A percentile compares a stretch with the other conserved stretches of the same genome.
Evolutionary conservation across 345 rosid genomes (phyloP).

Genomic region (Populus tremula): DNA sequence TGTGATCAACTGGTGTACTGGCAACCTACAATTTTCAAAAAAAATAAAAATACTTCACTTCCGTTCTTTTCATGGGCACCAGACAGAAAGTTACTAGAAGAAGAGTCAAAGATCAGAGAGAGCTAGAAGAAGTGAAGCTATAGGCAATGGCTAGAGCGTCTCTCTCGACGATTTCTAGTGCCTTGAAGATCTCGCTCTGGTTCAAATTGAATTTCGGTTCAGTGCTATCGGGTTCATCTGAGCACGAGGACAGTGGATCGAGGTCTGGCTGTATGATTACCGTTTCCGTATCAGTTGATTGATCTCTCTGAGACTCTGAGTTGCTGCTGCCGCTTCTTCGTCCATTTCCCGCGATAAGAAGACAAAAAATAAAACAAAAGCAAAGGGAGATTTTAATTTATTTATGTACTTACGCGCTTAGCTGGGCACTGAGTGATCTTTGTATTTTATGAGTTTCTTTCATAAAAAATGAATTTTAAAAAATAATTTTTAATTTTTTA

Average conservation of each 20-base stretch:
- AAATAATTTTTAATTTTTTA: too few relatives aligned
- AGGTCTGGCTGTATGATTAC: background rate
- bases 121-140: slow-evolving; percentile 79
- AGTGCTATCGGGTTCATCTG: slow-evolving; percentile 8
- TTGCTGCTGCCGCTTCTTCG: background rate
- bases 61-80: background rate
- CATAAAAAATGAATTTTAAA: too few relatives aligned
- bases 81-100: background rate
- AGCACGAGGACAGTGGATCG: slow-evolving; percentile 23
- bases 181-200: slow-evolving; percentile 53
- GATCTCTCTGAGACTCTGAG: slow-evolving; percentile 8
- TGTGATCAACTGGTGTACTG: slow-evolving; percentile 66
- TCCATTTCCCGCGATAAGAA: background rate
- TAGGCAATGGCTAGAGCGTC: slow-evolving; percentile 79
- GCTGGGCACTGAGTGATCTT: background rate
- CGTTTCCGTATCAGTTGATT: background rate
- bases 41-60: background rate
- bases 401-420: too few relatives aligned
- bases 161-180: slow-evolving; percentile 74
- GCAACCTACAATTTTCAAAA: slow-evolving; percentile 46
- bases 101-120: slow-evolving; percentile 39
- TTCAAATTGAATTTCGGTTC: slow-evolving; percentile 29
- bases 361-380: too few relatives aligned
- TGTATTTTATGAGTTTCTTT: too few relatives aligned
- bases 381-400: too few relatives aligned